A percentile compares a stretch with the other conserved stretches of the same genome.
These are phyloP conservation scores for Saturnispora mendoncae DNA, from an alignment of 805 yeast species.

Conservation along the genomic window DNA sequence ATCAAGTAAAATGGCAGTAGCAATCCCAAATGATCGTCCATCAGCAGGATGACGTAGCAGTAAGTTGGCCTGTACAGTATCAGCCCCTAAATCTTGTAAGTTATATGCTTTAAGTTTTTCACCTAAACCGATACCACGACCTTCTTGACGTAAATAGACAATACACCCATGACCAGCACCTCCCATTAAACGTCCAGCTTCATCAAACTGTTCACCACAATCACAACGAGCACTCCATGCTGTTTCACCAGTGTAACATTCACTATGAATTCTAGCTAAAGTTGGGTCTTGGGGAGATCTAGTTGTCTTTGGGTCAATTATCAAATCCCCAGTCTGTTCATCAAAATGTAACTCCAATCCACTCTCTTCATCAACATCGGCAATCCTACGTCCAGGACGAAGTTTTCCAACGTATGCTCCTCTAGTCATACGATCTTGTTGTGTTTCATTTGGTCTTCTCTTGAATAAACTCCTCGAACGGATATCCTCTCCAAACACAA, in stretches of 20 bases:
- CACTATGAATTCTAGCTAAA: constrained; percentile 86
- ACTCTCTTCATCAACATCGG: constrained; percentile 48
- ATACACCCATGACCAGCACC: constrained; percentile 83
- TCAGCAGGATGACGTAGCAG: constrained; percentile 95
- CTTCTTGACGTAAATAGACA: constrained; percentile 94
- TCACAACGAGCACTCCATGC: constrained; percentile 99
- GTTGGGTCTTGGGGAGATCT: constrained; percentile 32
- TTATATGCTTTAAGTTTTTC: constrained; percentile 96
- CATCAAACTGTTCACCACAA: constrained; percentile 98
- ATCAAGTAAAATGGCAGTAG: constrained; percentile 86
- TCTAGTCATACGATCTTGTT: constrained; percentile 92
- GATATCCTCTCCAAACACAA: constrained; percentile 90
- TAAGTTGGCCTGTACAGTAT: constrained; percentile 93
- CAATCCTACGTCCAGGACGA: constrained; percentile 72
- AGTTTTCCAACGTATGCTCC: constrained; percentile 93
- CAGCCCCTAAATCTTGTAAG: constrained; percentile 95
- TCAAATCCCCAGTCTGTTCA: constrained; percentile 28
- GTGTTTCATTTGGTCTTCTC: constrained; percentile 57
- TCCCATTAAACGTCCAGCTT: constrained; percentile 93
- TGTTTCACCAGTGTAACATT: constrained; percentile 97
- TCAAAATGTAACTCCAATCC: constrained; percentile 36
- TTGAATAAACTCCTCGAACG: constrained; percentile 67
- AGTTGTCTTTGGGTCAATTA: constrained; percentile 25
- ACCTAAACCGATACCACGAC: constrained; percentile 97
- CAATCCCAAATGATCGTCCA: constrained; percentile 87